Percentiles rank a stretch among this genome's conserved stretches.
Conservation (phyloP, 140 eudicot genomes). For the Oenanthe javanica region DNA sequence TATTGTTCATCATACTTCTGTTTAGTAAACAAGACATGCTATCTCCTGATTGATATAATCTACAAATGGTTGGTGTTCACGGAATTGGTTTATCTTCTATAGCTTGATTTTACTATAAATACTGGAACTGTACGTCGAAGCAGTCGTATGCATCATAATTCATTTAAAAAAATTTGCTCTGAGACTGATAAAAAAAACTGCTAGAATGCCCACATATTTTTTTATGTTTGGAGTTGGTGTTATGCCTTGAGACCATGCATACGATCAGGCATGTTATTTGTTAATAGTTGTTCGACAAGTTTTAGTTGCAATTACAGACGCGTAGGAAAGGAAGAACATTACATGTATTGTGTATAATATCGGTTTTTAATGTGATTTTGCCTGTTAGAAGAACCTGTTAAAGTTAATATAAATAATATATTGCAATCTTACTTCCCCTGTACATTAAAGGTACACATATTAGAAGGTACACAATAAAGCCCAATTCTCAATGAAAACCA, state of each 20-base stretch:
- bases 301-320: background rate
- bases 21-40: background rate
- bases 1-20: background rate
- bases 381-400: background rate
- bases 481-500: slow-evolving; percentile 5
- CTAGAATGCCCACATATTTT: background rate
- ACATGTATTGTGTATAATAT: background rate
- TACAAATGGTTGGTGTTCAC: background rate
- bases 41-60: background rate
- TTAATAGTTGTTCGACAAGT: background rate
- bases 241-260: background rate
- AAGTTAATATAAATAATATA: slow-evolving; percentile 8
- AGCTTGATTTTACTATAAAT: background rate
- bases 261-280: background rate
- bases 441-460: slow-evolving; percentile 14
- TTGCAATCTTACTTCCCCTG: slow-evolving; percentile 12
- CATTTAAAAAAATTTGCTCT: too few relatives aligned
- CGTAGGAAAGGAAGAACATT: background rate
- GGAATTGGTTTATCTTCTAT: background rate
- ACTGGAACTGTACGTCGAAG: background rate
- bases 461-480: too few relatives aligned
- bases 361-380: background rate
- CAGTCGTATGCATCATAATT: background rate
- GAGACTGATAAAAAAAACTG: background rate
- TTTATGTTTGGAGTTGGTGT: background rate